Percentiles rank a stretch among this genome's conserved stretches.
Evolutionary conservation across 805 yeast species (phyloP).

Genomic region (Metschnikowia henanensis): DNA sequence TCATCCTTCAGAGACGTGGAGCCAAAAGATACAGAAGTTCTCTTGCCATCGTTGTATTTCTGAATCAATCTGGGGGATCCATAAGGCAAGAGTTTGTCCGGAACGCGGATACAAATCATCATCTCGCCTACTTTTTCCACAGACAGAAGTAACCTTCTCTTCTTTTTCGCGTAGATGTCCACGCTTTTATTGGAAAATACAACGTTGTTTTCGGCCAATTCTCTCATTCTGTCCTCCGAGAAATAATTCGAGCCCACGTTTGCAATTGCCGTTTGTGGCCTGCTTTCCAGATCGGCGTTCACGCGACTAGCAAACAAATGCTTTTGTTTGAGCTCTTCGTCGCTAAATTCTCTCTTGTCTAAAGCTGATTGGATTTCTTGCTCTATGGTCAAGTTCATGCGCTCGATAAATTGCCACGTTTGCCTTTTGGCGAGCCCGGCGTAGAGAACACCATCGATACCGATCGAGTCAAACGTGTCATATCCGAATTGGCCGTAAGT

Average conservation of each 20-base stretch:
- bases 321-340: conserved; percentile 34
- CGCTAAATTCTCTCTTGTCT: conserved; percentile 24
- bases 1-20: conserved; percentile 1
- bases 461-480: conserved; percentile 30
- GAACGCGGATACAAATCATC: conserved; percentile 34
- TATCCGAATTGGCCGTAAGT: conserved; percentile 24
- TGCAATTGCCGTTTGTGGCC: conserved; percentile 1
- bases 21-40: not conserved
- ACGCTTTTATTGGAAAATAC: conserved; percentile 19
- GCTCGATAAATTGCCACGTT: conserved; percentile 36
- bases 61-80: conserved; percentile 37
- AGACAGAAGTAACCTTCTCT: conserved; percentile 36
- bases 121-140: conserved; percentile 34
- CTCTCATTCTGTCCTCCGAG: conserved; percentile 1
- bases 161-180: conserved; percentile 35
- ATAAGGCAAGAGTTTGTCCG: conserved; percentile 34
- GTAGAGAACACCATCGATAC: conserved; percentile 37
- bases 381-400: conserved; percentile 31
- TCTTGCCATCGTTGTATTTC: conserved; percentile 33
- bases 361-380: conserved; percentile 37
- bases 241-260: not conserved
- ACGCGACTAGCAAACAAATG: conserved; percentile 19
- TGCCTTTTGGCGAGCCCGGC: conserved; percentile 23
- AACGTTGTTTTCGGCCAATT: conserved; percentile 6
- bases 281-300: conserved; percentile 3